A percentile compares a stretch with the other conserved stretches of the same genome.
Evolutionary conservation across 2,329 filamentous ascomycete genomes (phyloP).

Genomic region (Paecilomyces sp.): DNA sequence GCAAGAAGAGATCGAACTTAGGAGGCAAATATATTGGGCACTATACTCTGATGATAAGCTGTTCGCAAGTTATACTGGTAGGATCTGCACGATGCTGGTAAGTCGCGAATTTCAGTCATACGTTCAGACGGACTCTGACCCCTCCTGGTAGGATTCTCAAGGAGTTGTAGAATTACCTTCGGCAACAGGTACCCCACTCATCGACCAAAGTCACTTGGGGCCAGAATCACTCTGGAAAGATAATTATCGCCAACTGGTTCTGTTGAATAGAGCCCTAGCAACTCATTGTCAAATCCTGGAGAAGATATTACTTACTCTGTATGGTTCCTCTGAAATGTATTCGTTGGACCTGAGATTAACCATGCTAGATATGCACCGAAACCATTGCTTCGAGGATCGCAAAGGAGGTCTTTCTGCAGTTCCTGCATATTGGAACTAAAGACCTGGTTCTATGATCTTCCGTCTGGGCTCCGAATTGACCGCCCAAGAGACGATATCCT

Average conservation of each 20-base stretch:
- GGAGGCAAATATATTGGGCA: conserved; percentile 31
- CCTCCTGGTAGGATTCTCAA: conserved; percentile 18
- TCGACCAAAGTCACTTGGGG: not conserved
- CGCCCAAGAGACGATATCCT: conserved; percentile 9
- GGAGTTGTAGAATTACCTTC: conserved; percentile 20
- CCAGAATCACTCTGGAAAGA: not conserved
- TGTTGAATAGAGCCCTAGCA: conserved; percentile 19
- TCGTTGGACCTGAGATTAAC: not conserved
- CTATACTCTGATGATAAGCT: conserved; percentile 31
- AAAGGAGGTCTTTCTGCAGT: conserved; percentile 21
- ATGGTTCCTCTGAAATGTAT: not conserved
- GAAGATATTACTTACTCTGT: conserved; percentile 24
- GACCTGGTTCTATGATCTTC: conserved; percentile 29
- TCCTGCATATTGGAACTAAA: conserved; percentile 24
- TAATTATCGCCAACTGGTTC: conserved; percentile 7
- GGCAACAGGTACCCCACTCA: conserved; percentile 3
- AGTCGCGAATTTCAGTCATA: not conserved
- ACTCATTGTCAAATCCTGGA: conserved; percentile 22
- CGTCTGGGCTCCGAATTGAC: conserved; percentile 22
- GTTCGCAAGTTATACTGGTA: conserved; percentile 26
- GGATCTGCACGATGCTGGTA: conserved; percentile 30
- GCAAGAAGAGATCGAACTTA: conserved; percentile 20
- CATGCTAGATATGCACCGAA: conserved; percentile 23
- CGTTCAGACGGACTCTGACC: not conserved
- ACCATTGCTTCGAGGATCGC: conserved; percentile 7